Evolutionary conservation across 257 asterid genomes (phyloP).

Genomic region (Solanum appendiculatum): DNA sequence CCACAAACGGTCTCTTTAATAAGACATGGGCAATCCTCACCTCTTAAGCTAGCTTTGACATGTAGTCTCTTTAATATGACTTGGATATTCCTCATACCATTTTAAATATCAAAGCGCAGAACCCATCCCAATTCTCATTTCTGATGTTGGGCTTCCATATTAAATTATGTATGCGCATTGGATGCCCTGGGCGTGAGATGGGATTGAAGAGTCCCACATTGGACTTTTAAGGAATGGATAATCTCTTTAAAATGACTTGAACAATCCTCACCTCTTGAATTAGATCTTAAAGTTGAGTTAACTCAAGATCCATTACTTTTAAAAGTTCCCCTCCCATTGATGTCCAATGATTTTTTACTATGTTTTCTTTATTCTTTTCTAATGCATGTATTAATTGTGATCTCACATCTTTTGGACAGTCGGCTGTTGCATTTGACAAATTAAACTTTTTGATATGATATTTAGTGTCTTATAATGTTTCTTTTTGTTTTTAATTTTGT

Average conservation of each 20-base stretch:
- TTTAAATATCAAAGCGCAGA: neutral
- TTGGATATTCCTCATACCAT: too few relatives aligned
- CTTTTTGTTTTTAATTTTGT: neutral
- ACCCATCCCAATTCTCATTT: neutral
- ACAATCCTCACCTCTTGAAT: neutral
- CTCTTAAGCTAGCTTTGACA: neutral
- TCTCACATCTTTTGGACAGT: neutral
- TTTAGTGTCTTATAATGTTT: neutral
- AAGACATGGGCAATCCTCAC: neutral
- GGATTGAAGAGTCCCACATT: neutral
- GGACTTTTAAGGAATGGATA: neutral
- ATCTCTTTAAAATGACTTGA: neutral
- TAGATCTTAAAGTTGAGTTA: neutral
- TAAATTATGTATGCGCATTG: neutral
- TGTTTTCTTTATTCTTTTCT: neutral
- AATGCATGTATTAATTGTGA: neutral
- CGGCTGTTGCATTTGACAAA: neutral
- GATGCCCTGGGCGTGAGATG: neutral
- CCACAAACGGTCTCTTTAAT: neutral
- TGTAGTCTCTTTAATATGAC: too few relatives aligned
- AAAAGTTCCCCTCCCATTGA: neutral
- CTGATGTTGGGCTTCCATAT: neutral
- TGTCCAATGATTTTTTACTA: neutral
- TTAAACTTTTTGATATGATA: neutral
- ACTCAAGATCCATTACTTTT: neutral